Evolutionary conservation across 2,329 filamentous ascomycete genomes (phyloP), one percentile per base, ranked within the genome.

Genomic region (Colletotrichum simmondsii): DNA sequence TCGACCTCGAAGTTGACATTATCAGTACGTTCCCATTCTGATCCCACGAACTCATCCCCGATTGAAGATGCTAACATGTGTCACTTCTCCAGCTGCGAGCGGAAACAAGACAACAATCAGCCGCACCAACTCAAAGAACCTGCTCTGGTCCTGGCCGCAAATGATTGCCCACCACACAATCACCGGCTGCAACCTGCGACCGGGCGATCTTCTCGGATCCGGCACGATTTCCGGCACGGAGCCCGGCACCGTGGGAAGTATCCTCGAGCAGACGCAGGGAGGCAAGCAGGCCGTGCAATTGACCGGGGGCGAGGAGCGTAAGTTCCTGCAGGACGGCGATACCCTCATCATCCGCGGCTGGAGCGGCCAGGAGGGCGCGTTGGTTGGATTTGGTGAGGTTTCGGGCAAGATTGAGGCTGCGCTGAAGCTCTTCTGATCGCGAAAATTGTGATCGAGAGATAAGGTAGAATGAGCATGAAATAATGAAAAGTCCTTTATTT

Each of bases 161-260:
- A 95, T 96, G 93, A 85, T 97, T 42, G 89, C 94, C 0, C 94
- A 97, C 81, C 94, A 97, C 80, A 92, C 92, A 3, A 89, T 94
- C 71, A 93, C 91, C 0, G 94, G 94, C 7, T 97, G 94, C 81
- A 91, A 92, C 8, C 87, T 97, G 83, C 88, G 90, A 6, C 87
- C 91, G 0, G 94, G 94, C 57, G 94, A 97, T 78, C 80, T 97
- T 56, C 83, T 97, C 1, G 94, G 94, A 2, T 94, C 92, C 0
- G 94, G 94, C 8, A 97, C 94, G 0, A 95, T 97, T 75, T 85
- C 83, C 0, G 94, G 94, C 6, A 88, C 89, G 6, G 85, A 91
- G 73, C 56, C 82, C 6, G 93, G 93, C 12, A 89, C 90, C 7
- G 85, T 91, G 75, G 94, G 94, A 1, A 92, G 92, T 78, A 81